These are phyloP conservation scores for Ceratobasidium sp. DNA, from an alignment of 1,284 basidiomycete species.

Conservation along the genomic window DNA sequence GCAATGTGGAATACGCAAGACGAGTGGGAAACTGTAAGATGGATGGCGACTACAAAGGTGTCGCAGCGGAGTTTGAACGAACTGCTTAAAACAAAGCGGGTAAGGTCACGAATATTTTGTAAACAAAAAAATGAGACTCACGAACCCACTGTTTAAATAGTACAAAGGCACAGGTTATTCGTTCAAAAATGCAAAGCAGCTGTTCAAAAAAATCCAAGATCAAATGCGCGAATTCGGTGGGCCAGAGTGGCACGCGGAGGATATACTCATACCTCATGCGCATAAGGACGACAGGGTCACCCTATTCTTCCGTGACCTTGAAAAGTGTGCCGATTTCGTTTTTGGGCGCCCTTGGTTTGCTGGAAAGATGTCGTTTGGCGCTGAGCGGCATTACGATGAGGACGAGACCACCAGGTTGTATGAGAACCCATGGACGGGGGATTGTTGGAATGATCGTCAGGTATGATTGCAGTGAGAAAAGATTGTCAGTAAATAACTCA, in stretches of 20 bases:
- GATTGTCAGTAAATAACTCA: neutral
- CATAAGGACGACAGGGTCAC: too few relatives aligned
- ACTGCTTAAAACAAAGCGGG: slow-evolving; percentile 1
- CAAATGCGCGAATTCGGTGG: neutral
- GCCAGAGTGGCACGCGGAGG: neutral
- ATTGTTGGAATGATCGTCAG: slow-evolving; percentile 1
- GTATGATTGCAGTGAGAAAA: neutral
- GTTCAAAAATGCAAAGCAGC: neutral
- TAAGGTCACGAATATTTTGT: neutral
- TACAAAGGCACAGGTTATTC: neutral
- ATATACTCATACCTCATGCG: neutral
- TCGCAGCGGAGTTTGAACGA: neutral
- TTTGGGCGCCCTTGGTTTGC: neutral
- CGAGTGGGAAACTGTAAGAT: slow-evolving; percentile 12
- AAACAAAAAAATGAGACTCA: too few relatives aligned
- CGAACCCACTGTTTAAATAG: neutral
- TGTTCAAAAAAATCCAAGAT: neutral
- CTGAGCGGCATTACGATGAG: neutral
- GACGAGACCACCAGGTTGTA: neutral
- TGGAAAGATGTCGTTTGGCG: neutral
- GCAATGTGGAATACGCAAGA: neutral
- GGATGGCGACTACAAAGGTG: slow-evolving; percentile 12
- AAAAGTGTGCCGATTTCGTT: neutral
- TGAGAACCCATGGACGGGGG: neutral
- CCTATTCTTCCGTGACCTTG: too few relatives aligned